These are phyloP conservation scores for Moesziomyces globuligerus DNA, from an alignment of 1,284 basidiomycete species.

Conservation along the genomic window DNA sequence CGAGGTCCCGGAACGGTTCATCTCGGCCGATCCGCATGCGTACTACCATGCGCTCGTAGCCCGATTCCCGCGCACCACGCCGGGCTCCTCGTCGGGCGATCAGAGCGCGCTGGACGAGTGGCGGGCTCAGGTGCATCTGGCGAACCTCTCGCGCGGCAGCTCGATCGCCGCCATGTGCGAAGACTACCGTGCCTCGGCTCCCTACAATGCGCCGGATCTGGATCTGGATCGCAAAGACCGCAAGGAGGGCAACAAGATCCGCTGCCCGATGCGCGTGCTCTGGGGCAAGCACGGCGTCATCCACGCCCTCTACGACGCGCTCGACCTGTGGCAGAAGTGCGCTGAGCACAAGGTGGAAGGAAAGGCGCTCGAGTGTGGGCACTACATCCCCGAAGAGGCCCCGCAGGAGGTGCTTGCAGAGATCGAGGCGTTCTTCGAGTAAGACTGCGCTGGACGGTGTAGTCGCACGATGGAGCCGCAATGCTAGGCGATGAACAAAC, in stretches of 20 bases:
- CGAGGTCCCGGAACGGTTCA: slow-evolving; percentile 66
- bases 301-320: slow-evolving; percentile 53
- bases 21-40: slow-evolving; percentile 64
- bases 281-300: slow-evolving; percentile 68
- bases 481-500: no score
- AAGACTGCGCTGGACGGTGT: background rate
- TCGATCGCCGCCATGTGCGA: slow-evolving; percentile 61
- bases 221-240: slow-evolving; percentile 64
- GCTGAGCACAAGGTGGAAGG: slow-evolving; percentile 55
- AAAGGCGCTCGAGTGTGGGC: slow-evolving; percentile 61
- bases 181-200: slow-evolving; percentile 68
- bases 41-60: slow-evolving; percentile 58
- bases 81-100: background rate
- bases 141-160: slow-evolving; percentile 14
- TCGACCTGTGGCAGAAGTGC: slow-evolving; percentile 63
- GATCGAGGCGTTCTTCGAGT: slow-evolving; percentile 27
- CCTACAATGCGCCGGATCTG: slow-evolving; percentile 63
- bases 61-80: slow-evolving; percentile 19
- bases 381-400: slow-evolving; percentile 68
- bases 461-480: background rate
- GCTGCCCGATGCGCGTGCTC: slow-evolving; percentile 55
- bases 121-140: slow-evolving; percentile 12
- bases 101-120: slow-evolving; percentile 7
- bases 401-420: slow-evolving; percentile 50
- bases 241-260: slow-evolving; percentile 56